Percentiles rank a stretch among this genome's conserved stretches.
phyloP scores from a whole-genome alignment of 2,329 filamentous ascomycete genomes.

The Tolypocladium capitatum region DNA sequence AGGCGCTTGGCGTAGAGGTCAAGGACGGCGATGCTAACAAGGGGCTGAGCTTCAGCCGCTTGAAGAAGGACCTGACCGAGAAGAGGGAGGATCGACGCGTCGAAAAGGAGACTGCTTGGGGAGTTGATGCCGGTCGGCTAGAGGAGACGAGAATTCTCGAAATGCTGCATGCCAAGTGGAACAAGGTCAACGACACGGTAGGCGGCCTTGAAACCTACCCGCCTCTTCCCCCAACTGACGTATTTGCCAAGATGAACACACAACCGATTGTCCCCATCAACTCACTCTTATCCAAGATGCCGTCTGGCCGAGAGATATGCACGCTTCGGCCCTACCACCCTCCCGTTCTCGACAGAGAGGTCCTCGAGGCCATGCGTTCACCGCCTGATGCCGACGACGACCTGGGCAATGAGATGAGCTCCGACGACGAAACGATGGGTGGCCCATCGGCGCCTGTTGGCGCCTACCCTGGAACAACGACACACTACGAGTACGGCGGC shows the following conservation, averaged over 20 bases:
- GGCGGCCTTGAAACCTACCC: constrained; percentile 12
- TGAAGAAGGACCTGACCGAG: constrained; percentile 65
- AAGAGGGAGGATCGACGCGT: constrained; percentile 67
- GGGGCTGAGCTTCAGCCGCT: constrained; percentile 42
- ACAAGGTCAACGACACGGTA: constrained; percentile 84
- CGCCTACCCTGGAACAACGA: constrained; percentile 34
- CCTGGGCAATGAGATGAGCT: constrained; percentile 21
- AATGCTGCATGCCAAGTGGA: constrained; percentile 81
- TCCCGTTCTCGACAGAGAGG: constrained; percentile 49
- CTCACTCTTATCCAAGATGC: constrained; percentile 63
- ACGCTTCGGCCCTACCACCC: constrained; percentile 53
- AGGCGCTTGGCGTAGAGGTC: constrained; percentile 55
- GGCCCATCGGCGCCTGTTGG: constrained; percentile 25
- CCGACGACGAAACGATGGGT: constrained; percentile 22
- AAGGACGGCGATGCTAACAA: constrained; percentile 31
- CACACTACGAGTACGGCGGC: constrained; percentile 26
- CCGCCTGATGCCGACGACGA: constrained; percentile 21
- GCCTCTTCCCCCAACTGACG: constrained; percentile 3
- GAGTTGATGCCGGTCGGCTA: constrained; percentile 66
- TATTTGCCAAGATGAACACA: constrained; percentile 52
- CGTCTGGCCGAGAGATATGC: constrained; percentile 80
- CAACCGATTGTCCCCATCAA: constrained; percentile 61
- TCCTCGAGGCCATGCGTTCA: constrained; percentile 47
- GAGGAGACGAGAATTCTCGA: constrained; percentile 80
- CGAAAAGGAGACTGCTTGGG: constrained; percentile 62